Evolutionary conservation across 345 rosid genomes (phyloP).

Genomic region (Pelargonium nanum): DNA sequence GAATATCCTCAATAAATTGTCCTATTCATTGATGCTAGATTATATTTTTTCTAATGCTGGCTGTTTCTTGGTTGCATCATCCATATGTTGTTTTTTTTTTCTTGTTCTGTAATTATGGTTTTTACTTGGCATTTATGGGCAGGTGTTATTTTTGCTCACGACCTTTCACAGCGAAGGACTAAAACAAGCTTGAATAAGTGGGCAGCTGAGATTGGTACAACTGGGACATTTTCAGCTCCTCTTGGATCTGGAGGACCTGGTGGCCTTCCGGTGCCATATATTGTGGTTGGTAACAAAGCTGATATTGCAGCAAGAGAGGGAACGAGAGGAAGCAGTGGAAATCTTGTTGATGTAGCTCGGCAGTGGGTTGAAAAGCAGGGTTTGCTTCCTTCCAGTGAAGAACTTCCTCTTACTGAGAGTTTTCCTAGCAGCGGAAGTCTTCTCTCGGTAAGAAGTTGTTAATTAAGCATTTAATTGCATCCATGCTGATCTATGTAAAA

Average conservation of each 20-base stretch:
- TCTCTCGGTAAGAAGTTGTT: conserved; percentile 50
- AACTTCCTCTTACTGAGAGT: conserved; percentile 89
- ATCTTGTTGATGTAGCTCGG: conserved; percentile 96
- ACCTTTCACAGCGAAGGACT: conserved; percentile 93
- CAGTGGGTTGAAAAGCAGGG: conserved; percentile 99
- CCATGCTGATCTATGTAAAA: background rate
- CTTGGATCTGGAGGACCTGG: conserved; percentile 88
- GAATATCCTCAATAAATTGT: too few relatives aligned
- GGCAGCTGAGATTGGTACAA: conserved; percentile 81
- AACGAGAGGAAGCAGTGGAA: conserved; percentile 89
- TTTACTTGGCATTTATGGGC: conserved; percentile 9
- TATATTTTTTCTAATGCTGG: too few relatives aligned
- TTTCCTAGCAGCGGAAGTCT: conserved; percentile 85
- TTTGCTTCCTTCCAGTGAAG: conserved; percentile 79
- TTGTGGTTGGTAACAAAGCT: conserved; percentile 92
- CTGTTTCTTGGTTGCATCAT: background rate
- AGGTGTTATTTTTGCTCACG: conserved; percentile 98
- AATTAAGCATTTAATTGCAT: conserved; percentile 3
- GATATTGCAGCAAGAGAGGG: conserved; percentile 91
- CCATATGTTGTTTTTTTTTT: background rate
- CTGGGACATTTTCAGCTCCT: conserved; percentile 94
- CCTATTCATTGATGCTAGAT: too few relatives aligned
- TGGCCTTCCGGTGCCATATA: conserved; percentile 93
- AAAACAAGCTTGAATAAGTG: conserved; percentile 90
- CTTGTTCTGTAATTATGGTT: too few relatives aligned